Conservation (phyloP, 2,329 filamentous ascomycete species). For the Monascus ruber region DNA sequence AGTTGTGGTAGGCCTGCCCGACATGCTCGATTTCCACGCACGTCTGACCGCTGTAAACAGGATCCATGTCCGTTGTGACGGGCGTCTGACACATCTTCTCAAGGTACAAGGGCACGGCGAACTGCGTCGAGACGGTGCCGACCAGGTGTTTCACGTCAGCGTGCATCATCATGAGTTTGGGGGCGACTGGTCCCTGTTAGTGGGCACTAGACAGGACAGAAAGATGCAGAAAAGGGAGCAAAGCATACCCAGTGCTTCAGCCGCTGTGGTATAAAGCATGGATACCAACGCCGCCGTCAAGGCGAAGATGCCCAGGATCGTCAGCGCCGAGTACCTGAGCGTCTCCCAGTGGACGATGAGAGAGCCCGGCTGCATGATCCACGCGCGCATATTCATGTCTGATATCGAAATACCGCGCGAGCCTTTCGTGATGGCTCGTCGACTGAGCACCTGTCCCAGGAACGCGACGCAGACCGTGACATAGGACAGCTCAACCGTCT, state of each 20-base stretch:
- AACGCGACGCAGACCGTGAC: constrained; percentile 67
- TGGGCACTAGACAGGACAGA: not conserved
- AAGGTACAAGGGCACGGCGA: constrained; percentile 52
- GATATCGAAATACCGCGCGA: constrained; percentile 59
- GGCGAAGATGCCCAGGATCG: constrained; percentile 53
- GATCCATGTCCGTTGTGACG: constrained; percentile 36
- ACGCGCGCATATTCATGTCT: constrained; percentile 66
- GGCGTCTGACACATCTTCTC: constrained; percentile 50
- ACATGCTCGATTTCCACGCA: constrained; percentile 61
- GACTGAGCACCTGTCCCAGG: constrained; percentile 62
- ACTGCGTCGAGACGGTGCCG: constrained; percentile 49
- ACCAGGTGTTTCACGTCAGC: constrained; percentile 41
- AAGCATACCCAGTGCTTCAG: constrained; percentile 50
- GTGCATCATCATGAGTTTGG: constrained; percentile 52
- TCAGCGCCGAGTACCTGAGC: constrained; percentile 51
- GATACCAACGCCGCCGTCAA: constrained; percentile 54
- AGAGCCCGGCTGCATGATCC: constrained; percentile 62
- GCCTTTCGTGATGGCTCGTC: constrained; percentile 51
- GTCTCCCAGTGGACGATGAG: constrained; percentile 59
- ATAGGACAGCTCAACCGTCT: constrained; percentile 66
- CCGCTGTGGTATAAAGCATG: constrained; percentile 66
- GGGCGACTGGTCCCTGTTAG: constrained; percentile 42
- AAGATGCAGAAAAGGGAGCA: not conserved
- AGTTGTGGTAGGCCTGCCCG: constrained; percentile 58
- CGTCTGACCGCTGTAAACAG: constrained; percentile 34